Conservation (phyloP, 2,329 filamentous ascomycete species). For the Fusarium sp. region DNA sequence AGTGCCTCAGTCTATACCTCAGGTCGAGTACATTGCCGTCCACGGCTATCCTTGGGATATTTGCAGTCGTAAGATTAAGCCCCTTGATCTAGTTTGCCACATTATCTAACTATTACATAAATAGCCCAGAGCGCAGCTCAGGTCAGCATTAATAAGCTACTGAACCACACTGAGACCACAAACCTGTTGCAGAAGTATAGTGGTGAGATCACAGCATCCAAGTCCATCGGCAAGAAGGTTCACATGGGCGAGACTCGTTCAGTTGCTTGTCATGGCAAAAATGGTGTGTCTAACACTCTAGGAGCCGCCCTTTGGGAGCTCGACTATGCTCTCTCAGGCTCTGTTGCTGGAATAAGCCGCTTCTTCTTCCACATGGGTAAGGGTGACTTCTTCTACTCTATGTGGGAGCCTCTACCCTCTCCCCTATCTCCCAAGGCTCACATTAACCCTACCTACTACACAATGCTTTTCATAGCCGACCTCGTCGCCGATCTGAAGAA, state of each 20-base stretch:
- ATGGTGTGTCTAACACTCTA: neutral
- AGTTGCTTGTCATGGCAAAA: neutral
- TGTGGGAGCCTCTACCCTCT: neutral
- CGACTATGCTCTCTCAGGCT: neutral
- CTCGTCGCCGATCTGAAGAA: neutral
- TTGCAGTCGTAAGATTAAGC: neutral
- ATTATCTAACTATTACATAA: neutral
- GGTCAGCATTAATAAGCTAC: neutral
- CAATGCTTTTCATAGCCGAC: neutral
- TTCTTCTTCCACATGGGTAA: neutral
- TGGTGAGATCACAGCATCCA: neutral
- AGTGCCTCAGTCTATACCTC: neutral
- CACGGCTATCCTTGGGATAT: neutral
- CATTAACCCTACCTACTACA: neutral
- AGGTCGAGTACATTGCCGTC: neutral
- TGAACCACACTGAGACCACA: neutral
- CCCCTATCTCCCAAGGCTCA: neutral
- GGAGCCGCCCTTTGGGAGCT: neutral
- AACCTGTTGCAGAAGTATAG: neutral
- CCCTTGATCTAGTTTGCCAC: neutral
- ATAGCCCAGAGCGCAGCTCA: neutral
- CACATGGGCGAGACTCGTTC: neutral
- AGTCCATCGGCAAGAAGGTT: neutral
- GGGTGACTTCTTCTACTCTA: neutral
- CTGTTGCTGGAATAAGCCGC: neutral